Conservation (phyloP, 768 basidiomycete genomes). For the Mycena maculata region DNA sequence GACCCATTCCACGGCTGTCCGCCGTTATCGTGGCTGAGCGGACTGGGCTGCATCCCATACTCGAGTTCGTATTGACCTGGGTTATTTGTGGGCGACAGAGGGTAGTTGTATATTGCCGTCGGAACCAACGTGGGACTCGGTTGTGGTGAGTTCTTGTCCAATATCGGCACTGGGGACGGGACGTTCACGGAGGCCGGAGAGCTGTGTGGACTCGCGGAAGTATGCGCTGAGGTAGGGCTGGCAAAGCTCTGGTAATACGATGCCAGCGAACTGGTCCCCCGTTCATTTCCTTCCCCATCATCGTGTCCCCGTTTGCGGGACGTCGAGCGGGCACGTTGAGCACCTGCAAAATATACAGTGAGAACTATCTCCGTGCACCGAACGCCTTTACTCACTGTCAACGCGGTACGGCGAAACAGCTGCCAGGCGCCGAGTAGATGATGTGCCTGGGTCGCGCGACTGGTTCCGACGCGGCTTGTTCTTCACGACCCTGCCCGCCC, state of each 20-base stretch:
- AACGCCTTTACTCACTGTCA: conserved; percentile 60
- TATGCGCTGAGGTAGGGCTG: conserved; percentile 59
- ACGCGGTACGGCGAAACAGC: conserved; percentile 75
- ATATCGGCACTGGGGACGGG: conserved; percentile 73
- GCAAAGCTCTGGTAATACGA: conserved; percentile 68
- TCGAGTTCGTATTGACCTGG: conserved; percentile 71
- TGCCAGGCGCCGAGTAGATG: conserved; percentile 62
- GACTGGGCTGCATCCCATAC: conserved; percentile 54
- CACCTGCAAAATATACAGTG: conserved; percentile 48
- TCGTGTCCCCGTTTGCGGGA: conserved; percentile 81
- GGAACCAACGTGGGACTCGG: conserved; percentile 65
- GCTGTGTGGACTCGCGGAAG: conserved; percentile 71
- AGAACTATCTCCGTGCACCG: conserved; percentile 2
- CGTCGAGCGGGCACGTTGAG: conserved; percentile 78
- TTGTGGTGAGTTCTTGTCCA: conserved; percentile 61
- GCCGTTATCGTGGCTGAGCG: conserved; percentile 53
- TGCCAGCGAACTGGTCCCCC: conserved; percentile 43
- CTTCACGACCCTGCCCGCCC: conserved; percentile 60
- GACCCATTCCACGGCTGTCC: conserved; percentile 61
- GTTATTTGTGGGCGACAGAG: conserved; percentile 59
- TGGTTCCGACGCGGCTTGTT: conserved; percentile 63
- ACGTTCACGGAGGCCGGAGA: conserved; percentile 80
- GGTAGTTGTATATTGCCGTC: conserved; percentile 57
- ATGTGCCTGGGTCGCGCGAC: conserved; percentile 66
- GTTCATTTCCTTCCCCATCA: conserved; percentile 67